Evolutionary conservation across 768 basidiomycete species (phyloP).

Genomic region (Tubosaeta sp.): DNA sequence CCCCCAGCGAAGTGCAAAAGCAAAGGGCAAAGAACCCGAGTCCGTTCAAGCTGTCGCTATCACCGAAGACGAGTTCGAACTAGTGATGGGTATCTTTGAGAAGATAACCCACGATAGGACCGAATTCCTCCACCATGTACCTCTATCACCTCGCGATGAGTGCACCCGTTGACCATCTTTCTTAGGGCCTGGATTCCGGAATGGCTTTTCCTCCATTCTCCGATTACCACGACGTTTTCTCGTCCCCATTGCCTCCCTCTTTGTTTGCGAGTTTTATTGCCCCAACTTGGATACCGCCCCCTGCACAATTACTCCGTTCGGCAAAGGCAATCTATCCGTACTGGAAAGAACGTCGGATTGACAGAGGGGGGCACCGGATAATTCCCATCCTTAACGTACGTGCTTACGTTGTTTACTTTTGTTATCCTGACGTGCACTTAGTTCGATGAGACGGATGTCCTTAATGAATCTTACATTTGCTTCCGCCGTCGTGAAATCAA

Average conservation of each 20-base stretch:
- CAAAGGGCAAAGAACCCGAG: conserved; percentile 83
- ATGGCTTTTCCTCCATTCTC: conserved; percentile 69
- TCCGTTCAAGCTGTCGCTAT: conserved; percentile 59
- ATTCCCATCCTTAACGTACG: conserved; percentile 86
- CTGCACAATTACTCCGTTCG: conserved; percentile 58
- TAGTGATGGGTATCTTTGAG: conserved; percentile 94
- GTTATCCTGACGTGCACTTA: conserved; percentile 24
- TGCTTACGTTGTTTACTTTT: neutral
- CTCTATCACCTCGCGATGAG: too few species aligned
- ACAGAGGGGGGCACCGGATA: conserved; percentile 78
- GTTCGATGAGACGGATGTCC: conserved; percentile 50
- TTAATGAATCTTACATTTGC: conserved; percentile 93
- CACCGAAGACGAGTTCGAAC: conserved; percentile 89
- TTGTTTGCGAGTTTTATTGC: conserved; percentile 66
- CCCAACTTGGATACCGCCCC: conserved; percentile 66
- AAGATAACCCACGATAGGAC: conserved; percentile 84
- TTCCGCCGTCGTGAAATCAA: conserved; percentile 96
- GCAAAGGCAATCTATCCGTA: conserved; percentile 79
- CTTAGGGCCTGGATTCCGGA: conserved; percentile 61
- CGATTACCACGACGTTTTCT: conserved; percentile 68
- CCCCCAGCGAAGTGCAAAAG: conserved; percentile 61
- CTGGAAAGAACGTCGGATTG: conserved; percentile 82
- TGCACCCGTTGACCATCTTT: neutral
- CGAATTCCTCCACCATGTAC: conserved; percentile 82
- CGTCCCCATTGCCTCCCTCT: conserved; percentile 51